Conservation (phyloP, 169 alveolate genomes). For the Plasmodium coatneyi region DNA sequence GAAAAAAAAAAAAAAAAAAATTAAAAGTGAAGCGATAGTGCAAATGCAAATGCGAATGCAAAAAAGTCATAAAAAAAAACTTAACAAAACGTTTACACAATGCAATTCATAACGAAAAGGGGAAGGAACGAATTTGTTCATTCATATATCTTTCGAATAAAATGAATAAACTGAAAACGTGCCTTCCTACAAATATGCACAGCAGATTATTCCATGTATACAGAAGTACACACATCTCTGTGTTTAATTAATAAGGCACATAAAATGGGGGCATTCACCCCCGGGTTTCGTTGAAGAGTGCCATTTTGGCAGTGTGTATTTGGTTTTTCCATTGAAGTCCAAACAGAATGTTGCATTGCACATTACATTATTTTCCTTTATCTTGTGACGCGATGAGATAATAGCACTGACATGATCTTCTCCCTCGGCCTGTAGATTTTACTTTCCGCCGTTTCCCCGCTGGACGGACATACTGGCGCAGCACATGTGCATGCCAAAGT, state of each 20-base stretch:
- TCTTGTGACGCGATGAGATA: neutral
- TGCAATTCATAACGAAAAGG: conserved; percentile 28
- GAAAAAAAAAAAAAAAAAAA: conserved; percentile 28
- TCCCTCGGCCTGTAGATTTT: neutral
- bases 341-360: neutral
- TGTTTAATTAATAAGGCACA: neutral
- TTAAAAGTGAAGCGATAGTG: neutral
- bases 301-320: neutral
- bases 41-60: neutral
- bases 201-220: neutral
- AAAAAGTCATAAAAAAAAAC: conserved; percentile 3
- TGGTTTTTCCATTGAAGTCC: neutral
- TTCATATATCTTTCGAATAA: conserved; percentile 17
- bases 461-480: neutral
- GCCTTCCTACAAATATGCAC: neutral
- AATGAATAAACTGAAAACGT: neutral
- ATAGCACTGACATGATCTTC: neutral
- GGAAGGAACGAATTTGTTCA: neutral
- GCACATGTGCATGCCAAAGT: neutral
- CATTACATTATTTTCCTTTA: neutral
- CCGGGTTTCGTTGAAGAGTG: neutral
- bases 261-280: neutral
- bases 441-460: neutral
- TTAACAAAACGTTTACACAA: conserved; percentile 30
- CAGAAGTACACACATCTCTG: neutral